Conservation (phyloP, 805 yeast genomes). For the Yarrowia divulgata region DNA sequence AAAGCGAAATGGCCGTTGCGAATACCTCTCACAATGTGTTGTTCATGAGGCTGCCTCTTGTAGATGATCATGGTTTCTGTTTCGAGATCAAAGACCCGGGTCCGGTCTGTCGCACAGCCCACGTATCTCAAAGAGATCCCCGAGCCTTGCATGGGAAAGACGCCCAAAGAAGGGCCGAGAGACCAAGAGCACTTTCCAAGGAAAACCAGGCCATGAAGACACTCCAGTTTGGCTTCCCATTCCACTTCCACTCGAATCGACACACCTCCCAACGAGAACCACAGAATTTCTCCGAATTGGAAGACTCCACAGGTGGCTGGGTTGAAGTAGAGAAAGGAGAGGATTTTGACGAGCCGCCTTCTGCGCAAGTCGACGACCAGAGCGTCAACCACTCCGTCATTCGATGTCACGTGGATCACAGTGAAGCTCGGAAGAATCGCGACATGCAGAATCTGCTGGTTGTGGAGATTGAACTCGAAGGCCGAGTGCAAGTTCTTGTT, state of each 20-base stretch:
- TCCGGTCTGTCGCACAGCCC: background rate
- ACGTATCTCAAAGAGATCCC: slow-evolving; percentile 1
- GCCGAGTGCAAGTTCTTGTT: slow-evolving; percentile 12
- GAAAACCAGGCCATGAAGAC: background rate
- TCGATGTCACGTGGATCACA: slow-evolving; percentile 10
- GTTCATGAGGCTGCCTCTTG: background rate
- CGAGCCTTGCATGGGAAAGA: slow-evolving; percentile 8
- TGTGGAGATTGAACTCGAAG: slow-evolving; percentile 20
- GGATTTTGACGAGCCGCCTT: slow-evolving; percentile 21
- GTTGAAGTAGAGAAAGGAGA: slow-evolving; percentile 21
- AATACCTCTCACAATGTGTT: background rate
- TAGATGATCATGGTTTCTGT: slow-evolving; percentile 7
- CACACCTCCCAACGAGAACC: slow-evolving; percentile 23
- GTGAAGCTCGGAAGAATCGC: slow-evolving; percentile 8
- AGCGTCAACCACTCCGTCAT: background rate
- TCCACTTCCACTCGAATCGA: slow-evolving; percentile 9
- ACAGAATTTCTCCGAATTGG: slow-evolving; percentile 4
- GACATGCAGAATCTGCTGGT: slow-evolving; percentile 25
- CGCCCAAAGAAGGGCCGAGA: slow-evolving; percentile 5
- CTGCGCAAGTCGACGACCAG: background rate
- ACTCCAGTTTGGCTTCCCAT: background rate
- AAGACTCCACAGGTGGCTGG: slow-evolving; percentile 22
- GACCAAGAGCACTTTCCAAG: slow-evolving; percentile 14
- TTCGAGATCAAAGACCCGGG: slow-evolving; percentile 16
- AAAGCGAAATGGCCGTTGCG: background rate